Evolutionary conservation across 768 basidiomycete species (phyloP).

Genomic region (Ramaria sp.): DNA sequence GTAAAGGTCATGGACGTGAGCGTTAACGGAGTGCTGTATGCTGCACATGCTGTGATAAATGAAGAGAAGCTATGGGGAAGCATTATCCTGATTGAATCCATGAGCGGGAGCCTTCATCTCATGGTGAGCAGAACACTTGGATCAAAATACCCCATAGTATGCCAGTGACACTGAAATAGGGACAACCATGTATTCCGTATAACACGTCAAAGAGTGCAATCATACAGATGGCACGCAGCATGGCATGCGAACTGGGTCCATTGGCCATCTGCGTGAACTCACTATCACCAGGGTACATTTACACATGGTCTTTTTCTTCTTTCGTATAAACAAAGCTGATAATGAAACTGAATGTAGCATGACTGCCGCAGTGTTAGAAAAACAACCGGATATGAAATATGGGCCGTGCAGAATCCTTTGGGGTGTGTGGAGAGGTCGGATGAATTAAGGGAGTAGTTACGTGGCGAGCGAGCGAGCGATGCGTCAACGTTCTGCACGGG

Average conservation of each 20-base stretch:
- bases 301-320: constrained; percentile 23
- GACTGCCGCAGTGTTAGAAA: constrained; percentile 64
- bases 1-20: constrained; percentile 30
- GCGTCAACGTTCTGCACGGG: too few species aligned
- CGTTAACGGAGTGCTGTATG: constrained; percentile 48
- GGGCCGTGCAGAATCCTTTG: constrained; percentile 64
- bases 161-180: constrained; percentile 28
- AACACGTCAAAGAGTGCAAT: constrained; percentile 73
- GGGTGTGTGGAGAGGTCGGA: constrained; percentile 61
- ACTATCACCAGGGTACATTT: constrained; percentile 69
- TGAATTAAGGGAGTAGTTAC: constrained; percentile 63
- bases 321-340: neutral
- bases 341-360: constrained; percentile 31
- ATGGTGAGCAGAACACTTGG: constrained; percentile 27
- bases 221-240: constrained; percentile 72
- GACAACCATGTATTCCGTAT: constrained; percentile 67
- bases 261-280: constrained; percentile 63
- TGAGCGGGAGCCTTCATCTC: constrained; percentile 59
- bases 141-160: neutral
- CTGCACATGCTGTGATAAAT: too few species aligned
- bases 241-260: constrained; percentile 69
- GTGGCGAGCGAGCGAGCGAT: constrained; percentile 62
- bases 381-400: constrained; percentile 46
- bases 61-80: too few species aligned
- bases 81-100: constrained; percentile 50